Evolutionary conservation across 169 alveolate genomes (phyloP).

Genomic region (Plasmodium knowlesi): DNA sequence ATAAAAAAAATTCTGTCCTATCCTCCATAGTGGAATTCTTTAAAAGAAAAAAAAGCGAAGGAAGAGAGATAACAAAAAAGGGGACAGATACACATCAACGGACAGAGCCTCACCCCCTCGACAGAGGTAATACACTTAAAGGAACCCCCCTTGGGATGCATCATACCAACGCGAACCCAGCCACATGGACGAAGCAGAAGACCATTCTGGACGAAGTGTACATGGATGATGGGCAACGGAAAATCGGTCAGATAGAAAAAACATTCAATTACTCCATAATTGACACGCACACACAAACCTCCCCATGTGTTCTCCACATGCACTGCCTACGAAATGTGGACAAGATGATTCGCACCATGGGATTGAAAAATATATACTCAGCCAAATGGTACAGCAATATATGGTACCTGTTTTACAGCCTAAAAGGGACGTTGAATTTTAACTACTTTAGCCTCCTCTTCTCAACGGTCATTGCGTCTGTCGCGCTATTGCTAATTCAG

Average conservation of each 20-base stretch:
- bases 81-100: not conserved
- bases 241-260: constrained; percentile 66
- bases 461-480: constrained; percentile 42
- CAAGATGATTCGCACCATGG: constrained; percentile 22
- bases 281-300: constrained; percentile 54
- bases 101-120: not conserved
- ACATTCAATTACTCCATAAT: constrained; percentile 58
- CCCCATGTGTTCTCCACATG: constrained; percentile 68
- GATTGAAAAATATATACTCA: constrained; percentile 54
- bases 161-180: not conserved
- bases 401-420: constrained; percentile 67
- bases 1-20: constrained; percentile 1
- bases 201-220: constrained; percentile 51
- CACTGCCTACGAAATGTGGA: constrained; percentile 66
- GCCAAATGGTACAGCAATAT: constrained; percentile 58
- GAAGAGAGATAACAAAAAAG: not conserved
- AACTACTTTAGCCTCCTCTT: constrained; percentile 60
- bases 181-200: constrained; percentile 33
- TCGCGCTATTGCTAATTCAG: constrained; percentile 27
- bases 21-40: constrained; percentile 3
- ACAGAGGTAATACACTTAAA: not conserved
- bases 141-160: not conserved
- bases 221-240: constrained; percentile 17
- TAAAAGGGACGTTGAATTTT: constrained; percentile 66
- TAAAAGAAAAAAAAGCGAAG: constrained; percentile 5